Base-by-base conservation (phyloP, 1,139 yeast genomes). In the Nadsonia starkeyi-henricii region DNA sequence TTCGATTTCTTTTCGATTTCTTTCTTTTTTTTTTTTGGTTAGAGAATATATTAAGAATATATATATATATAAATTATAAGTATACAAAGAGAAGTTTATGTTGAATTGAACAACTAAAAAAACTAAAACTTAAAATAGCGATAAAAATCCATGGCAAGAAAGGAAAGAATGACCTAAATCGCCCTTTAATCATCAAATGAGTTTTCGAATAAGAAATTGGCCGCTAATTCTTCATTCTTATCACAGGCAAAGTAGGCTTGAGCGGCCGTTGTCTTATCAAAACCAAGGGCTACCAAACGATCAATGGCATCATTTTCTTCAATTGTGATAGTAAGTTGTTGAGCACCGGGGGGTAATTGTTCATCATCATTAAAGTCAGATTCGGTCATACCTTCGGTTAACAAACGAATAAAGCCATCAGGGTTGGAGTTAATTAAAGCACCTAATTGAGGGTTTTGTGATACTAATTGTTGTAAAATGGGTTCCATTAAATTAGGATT, bases 241-340 rank as follows among this genome's bases (percentile, higher is more conserved):
- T 93, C 98, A 66, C 98, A 91, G 45, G 97, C 98, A 75, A 93
- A 81, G 69, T 86, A 93, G 39, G 94, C 95, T 69, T 89, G 96
- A 53, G 89, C 78, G 47, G 85, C 98, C 54, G 84, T 70, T 58
- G 81, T 75, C 57, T 95, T 77, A 56, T 85, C 95, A 62, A 91
- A 91, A 0, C 99, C 99, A 56, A 91, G 74, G 62, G 84, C 97
- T 63, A 94, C 82, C 56, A 91, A 73, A 62, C 98, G 78, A 55
- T 75, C 75, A 55, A 91, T 85, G 21, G 98, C 96, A 52, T 74
- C 85, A 62, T 83, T 82, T 63, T 91, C 99, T 58, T 82, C 94
- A 52, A 78, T 81, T 4, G 95, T 77, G 51, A 91, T 72, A 55
- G 76, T 74, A 54, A 85, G 71, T 55, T 75, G 74, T 26, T 73